Percentiles rank a stretch among this genome's conserved stretches.
phyloP scores from a whole-genome alignment of 2,329 filamentous ascomycete species.

The Aspergillus sp. region DNA sequence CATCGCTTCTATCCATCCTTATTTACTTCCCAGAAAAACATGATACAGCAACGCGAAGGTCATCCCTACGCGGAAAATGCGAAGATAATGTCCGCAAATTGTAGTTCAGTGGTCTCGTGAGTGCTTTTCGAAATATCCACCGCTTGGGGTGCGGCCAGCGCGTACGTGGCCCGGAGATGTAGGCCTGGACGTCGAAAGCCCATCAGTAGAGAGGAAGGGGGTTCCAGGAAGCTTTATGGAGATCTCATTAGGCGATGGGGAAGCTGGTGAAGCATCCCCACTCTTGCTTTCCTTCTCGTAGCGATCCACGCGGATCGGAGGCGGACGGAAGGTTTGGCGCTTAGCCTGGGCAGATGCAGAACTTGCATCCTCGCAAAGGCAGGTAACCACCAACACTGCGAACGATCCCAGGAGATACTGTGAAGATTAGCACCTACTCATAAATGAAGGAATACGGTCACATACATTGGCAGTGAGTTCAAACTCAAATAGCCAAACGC shows the following conservation, averaged over 20 bases:
- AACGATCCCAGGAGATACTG: slow-evolving; percentile 81
- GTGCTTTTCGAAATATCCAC: slow-evolving; percentile 43
- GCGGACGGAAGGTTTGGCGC: slow-evolving; percentile 56
- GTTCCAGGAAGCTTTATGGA: slow-evolving; percentile 50
- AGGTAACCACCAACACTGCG: slow-evolving; percentile 79
- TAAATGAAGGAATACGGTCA: slow-evolving; percentile 23
- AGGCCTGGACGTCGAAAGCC: slow-evolving; percentile 56
- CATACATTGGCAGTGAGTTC: slow-evolving; percentile 71
- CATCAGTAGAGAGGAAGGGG: slow-evolving; percentile 50
- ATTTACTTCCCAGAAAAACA: slow-evolving; percentile 21
- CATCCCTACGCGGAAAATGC: slow-evolving; percentile 17
- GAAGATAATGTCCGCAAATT: slow-evolving; percentile 22
- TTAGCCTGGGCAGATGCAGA: slow-evolving; percentile 23
- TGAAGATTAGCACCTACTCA: slow-evolving; percentile 11
- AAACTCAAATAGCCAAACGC: slow-evolving; percentile 83
- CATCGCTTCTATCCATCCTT: slow-evolving; percentile 21
- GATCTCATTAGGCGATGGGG: slow-evolving; percentile 45
- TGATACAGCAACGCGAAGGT: slow-evolving; percentile 10
- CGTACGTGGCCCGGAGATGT: slow-evolving; percentile 52
- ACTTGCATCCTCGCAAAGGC: slow-evolving; percentile 71
- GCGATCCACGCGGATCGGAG: slow-evolving; percentile 61
- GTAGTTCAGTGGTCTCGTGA: slow-evolving; percentile 25
- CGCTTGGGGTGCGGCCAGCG: slow-evolving; percentile 37
- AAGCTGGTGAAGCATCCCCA: slow-evolving; percentile 28
- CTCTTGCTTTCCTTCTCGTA: slow-evolving; percentile 75